Evolutionary conservation across 148 eudicot species (phyloP).

Genomic region (Heliamphora exappendiculata): DNA sequence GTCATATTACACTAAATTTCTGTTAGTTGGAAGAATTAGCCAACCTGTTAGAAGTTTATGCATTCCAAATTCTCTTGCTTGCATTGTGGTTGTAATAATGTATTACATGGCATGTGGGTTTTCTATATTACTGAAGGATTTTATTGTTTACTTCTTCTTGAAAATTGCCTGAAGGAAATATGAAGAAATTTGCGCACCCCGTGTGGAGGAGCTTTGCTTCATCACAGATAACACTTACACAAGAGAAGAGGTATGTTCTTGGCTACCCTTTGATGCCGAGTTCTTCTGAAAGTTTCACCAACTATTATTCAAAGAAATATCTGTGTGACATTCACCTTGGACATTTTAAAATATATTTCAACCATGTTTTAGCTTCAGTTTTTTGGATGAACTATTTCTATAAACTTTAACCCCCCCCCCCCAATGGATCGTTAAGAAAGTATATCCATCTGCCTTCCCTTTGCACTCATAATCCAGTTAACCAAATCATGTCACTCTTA

Average conservation of each 20-base stretch:
- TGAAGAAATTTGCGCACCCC: slow-evolving; percentile 82
- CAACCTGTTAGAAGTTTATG: background rate
- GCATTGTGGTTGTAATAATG: background rate
- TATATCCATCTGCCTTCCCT: background rate
- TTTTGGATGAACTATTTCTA: background rate
- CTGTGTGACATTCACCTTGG: background rate
- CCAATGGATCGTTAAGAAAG: background rate
- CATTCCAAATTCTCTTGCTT: background rate
- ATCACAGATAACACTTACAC: slow-evolving; percentile 84
- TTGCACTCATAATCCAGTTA: background rate
- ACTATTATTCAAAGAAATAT: background rate
- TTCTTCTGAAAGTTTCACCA: slow-evolving; percentile 2
- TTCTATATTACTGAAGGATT: background rate
- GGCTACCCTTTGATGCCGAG: background rate
- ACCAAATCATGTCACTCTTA: background rate
- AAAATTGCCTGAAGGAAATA: slow-evolving; percentile 49
- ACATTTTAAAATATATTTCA: background rate
- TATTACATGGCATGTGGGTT: background rate
- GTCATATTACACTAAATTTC: background rate
- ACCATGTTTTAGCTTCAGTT: background rate
- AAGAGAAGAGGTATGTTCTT: slow-evolving; percentile 60
- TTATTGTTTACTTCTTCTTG: slow-evolving; percentile 11
- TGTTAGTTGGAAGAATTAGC: background rate
- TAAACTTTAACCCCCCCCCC: background rate
- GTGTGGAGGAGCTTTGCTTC: slow-evolving; percentile 78